A percentile compares a stretch with the other conserved stretches of the same genome.
Conservation (phyloP, 176 grass and related monocot species). For the Triticum urartu region DNA sequence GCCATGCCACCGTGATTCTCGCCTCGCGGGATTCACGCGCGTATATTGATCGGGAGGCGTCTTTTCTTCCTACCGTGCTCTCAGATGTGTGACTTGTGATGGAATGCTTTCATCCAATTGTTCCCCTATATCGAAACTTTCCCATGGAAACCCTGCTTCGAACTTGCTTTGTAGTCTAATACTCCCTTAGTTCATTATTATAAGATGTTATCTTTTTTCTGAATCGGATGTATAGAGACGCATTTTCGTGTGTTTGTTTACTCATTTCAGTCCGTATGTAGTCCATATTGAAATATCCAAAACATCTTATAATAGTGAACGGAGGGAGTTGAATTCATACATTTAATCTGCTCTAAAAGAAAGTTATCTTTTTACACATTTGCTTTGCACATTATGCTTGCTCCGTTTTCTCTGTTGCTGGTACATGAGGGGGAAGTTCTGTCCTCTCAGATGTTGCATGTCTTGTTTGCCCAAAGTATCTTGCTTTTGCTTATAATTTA, state of each 20-base stretch:
- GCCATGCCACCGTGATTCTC: not conserved
- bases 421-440: not conserved
- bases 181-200: no score
- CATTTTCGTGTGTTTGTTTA: no score
- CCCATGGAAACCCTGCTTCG: not conserved
- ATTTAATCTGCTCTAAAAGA: not conserved
- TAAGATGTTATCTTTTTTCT: no score
- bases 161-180: not conserved
- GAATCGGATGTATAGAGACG: no score
- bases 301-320: no score
- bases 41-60: not conserved
- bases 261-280: no score
- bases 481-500: not conserved
- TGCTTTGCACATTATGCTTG: not conserved
- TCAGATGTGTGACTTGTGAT: slow-evolving; percentile 14
- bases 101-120: not conserved
- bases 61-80: not conserved
- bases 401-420: not conserved
- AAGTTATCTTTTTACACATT: not conserved
- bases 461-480: not conserved
- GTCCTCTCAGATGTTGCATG: not conserved
- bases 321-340: not conserved
- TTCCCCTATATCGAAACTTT: not conserved
- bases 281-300: no score
- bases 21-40: not conserved